Conservation (phyloP, 75 land plant genomes). For the Sequoia sempervirens region DNA sequence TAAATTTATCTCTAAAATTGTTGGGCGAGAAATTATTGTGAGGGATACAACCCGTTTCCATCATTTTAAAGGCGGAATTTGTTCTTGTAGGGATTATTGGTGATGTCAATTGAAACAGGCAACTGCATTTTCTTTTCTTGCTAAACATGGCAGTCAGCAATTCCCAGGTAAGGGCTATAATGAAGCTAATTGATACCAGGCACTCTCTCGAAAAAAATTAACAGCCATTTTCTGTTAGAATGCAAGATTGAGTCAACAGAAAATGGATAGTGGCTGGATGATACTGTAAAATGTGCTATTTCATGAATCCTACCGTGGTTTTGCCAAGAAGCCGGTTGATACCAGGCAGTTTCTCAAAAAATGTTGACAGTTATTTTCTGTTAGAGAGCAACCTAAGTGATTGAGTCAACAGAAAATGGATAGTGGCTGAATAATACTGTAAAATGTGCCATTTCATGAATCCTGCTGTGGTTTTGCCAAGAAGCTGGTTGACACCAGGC, state of each 20-base stretch:
- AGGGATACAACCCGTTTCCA: slow-evolving; percentile 14
- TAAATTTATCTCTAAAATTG: slow-evolving; percentile 15
- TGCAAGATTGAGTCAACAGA: no score
- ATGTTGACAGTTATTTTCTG: not conserved
- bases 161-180: not conserved
- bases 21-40: slow-evolving; percentile 10
- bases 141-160: not conserved
- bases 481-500: not conserved
- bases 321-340: not conserved
- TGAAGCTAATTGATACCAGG: no score
- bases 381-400: not conserved
- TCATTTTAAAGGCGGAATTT: slow-evolving; percentile 12
- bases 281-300: no score
- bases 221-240: no score
- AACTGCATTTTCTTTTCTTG: not conserved
- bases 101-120: not conserved
- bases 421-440: not conserved
- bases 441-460: not conserved
- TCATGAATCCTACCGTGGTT: no score
- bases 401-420: not conserved
- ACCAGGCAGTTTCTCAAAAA: not conserved
- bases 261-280: no score
- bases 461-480: not conserved
- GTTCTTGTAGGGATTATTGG: slow-evolving; percentile 16
- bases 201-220: no score